Base-by-base conservation (phyloP, 495 filamentous ascomycete genomes). In the Rostrohypoxylon terebratum region DNA sequence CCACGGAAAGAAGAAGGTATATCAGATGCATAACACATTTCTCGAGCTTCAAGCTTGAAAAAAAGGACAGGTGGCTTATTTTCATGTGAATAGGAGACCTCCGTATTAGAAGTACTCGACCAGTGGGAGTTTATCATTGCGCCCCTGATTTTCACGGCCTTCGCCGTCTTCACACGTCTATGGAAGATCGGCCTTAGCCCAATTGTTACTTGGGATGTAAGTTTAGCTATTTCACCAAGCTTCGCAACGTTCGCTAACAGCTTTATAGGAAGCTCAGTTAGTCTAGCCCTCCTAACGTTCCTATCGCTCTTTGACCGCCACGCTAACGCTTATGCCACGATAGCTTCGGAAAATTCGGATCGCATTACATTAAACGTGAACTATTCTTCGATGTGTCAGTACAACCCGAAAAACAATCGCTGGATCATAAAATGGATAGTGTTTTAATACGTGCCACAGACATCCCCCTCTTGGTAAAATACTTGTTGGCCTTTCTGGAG, bases 281-380 rank as follows among this genome's bases (percentile, higher is more conserved):
- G 72, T 75, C 40, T 63, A 69, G 54, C 68, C 70, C 57, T 55
- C 48, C 45, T 28, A 64, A n/a, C 31, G 11, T 61, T 40, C 48
- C 47, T 28, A 63, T 21, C 31, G 14, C 59, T 45, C 44, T 38
- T 58, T 42, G 64, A 50, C 59, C 45, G 9, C 38, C 47, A 64
- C 57, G 71, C 81, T 83, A 68, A 81, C 77, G 11, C 53, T 21
- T 63, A 44, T 58, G 25, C 42, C 58, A 66, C 55, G 73, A 71
- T 67, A 97, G 94, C 80, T 99, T 99, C 81, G 96, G 96, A 74
- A 99, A 99, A 81, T 99, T 99, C 81, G 96, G 96, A 67, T 98
- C 95, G 73, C 94, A 99, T 81, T 99, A 99, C 77, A 87, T 99
- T 65, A 98, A 99, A 77, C 93, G 95, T 75, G 96, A 98, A 82